Evolutionary conservation across 805 yeast species (phyloP).

Genomic region (Blastobotrys mokoenaii): DNA sequence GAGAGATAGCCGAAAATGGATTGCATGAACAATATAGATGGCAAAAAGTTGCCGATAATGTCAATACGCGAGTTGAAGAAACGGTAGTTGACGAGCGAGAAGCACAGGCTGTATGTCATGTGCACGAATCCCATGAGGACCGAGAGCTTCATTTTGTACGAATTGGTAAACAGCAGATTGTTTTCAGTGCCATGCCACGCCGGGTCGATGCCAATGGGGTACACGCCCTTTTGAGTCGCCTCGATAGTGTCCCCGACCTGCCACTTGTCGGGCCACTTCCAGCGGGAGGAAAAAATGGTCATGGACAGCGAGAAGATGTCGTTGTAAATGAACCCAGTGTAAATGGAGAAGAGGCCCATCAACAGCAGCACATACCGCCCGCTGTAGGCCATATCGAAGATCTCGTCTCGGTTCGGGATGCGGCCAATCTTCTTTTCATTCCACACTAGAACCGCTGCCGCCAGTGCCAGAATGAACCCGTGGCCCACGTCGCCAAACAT

Average conservation of each 20-base stretch:
- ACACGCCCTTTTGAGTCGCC: conserved; percentile 60
- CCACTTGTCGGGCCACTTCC: conserved; percentile 79
- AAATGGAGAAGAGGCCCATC: conserved; percentile 95
- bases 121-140: conserved; percentile 90
- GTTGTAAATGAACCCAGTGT: conserved; percentile 89
- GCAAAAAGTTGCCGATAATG: conserved; percentile 84
- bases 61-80: conserved; percentile 68
- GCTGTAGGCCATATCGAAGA: conserved; percentile 89
- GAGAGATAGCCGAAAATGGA: conserved; percentile 91
- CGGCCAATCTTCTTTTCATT: conserved; percentile 61
- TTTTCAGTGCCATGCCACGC: conserved; percentile 98
- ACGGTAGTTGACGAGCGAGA: conserved; percentile 72
- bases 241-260: conserved; percentile 57
- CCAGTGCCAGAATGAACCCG: conserved; percentile 71
- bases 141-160: conserved; percentile 95
- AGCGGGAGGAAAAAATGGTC: conserved; percentile 80
- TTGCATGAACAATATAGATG: conserved; percentile 91
- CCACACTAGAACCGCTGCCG: conserved; percentile 60
- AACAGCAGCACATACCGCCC: conserved; percentile 86
- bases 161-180: conserved; percentile 78
- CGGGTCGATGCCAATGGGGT: conserved; percentile 82
- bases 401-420: conserved; percentile 68
- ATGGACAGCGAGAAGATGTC: conserved; percentile 88
- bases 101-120: conserved; percentile 82
- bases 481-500: conserved; percentile 99